Base-by-base conservation (phyloP, 208 protist species). In the Wallacemonas sp. region DNA sequence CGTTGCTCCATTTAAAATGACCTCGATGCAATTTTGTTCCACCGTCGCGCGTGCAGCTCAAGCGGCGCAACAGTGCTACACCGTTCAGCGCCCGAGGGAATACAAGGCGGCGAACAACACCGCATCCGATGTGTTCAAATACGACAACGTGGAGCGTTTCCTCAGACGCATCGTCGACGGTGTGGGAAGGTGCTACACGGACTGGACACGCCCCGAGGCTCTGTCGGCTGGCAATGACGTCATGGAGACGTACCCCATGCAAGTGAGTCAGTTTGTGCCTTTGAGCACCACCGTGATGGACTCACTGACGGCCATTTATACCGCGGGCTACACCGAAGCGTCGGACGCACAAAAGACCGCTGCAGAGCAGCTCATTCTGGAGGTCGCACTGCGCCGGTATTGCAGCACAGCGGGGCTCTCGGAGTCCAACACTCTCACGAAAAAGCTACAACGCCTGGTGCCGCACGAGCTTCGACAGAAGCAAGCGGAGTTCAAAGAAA, bases 331-430 rank as follows among this genome's bases (percentile, higher is more conserved):
- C 31, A 31, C n/a, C 11, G n/a, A 58, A 3, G 51, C 51, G 51
- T 27, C 8, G 17, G 9, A n/a, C 15, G 41, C 17, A 39, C 21
- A 21, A 44, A 45, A 62, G 56, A 21, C 19, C n/a, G 15, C 15
- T 19, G 39, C 45, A 8, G 26, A 47, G 56, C 2, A 19, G 38
- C 30, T 12, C 15, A n/a, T 67, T 15, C 42, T 80, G 26, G 67
- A 81, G 63, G 22, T 78, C 0, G n/a, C 27, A 1, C 59, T 84
- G 17, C 55, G 58, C 1, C 42, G 63, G 47, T 84, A 76, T 60
- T 84, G 79, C 64, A 44, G 64, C 30, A n/a, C 70, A 11, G 45
- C 39, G 2, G 38, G 26, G 1, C 33, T 84, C 24, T 2, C 70
- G 17, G 45, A 68, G 6, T 47, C 74, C 42, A 33, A 11, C 4